A percentile compares a stretch with the other conserved stretches of the same genome.
Conservation (phyloP, 257 asterid species). For the Scutellaria minor region DNA sequence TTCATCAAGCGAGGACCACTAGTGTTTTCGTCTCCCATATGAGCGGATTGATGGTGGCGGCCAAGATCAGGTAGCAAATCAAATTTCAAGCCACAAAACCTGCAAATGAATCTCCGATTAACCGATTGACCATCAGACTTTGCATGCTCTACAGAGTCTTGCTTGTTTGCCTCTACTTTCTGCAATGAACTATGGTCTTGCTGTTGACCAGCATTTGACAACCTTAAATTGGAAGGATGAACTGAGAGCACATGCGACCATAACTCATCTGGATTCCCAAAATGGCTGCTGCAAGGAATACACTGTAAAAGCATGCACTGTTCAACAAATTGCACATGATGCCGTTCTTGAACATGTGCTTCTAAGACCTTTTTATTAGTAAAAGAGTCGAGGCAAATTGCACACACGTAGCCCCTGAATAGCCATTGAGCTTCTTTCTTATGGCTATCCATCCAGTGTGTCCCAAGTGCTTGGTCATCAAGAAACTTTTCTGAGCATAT, state of each 20-base stretch:
- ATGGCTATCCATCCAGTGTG: conserved; percentile 83
- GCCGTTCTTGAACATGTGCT: conserved; percentile 94
- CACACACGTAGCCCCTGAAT: conserved; percentile 96
- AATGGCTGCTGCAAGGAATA: conserved; percentile 85
- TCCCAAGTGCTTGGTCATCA: conserved; percentile 76
- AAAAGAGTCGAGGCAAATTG: conserved; percentile 92
- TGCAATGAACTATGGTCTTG: conserved; percentile 41
- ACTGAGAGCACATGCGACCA: conserved; percentile 85
- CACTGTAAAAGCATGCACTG: conserved; percentile 98
- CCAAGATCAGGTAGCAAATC: conserved; percentile 99
- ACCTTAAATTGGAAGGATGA: conserved; percentile 66
- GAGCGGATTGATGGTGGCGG: conserved; percentile 99
- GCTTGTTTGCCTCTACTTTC: conserved; percentile 45
- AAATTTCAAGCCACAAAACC: conserved; percentile 93
- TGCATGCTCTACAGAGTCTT: conserved; percentile 38
- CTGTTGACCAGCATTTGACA: conserved; percentile 50
- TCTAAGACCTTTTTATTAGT: conserved; percentile 91
- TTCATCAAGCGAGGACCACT: conserved; percentile 65
- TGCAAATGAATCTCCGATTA: conserved; percentile 72
- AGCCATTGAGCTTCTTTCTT: conserved; percentile 97
- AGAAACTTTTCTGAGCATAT: conserved; percentile 63
- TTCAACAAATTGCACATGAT: conserved; percentile 84
- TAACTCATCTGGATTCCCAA: conserved; percentile 81
- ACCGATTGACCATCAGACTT: conserved; percentile 53
- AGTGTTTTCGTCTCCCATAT: conserved; percentile 66